Conservation (phyloP, 192 early-diverging fungal genomes). For the Coemansia sp. region DNA sequence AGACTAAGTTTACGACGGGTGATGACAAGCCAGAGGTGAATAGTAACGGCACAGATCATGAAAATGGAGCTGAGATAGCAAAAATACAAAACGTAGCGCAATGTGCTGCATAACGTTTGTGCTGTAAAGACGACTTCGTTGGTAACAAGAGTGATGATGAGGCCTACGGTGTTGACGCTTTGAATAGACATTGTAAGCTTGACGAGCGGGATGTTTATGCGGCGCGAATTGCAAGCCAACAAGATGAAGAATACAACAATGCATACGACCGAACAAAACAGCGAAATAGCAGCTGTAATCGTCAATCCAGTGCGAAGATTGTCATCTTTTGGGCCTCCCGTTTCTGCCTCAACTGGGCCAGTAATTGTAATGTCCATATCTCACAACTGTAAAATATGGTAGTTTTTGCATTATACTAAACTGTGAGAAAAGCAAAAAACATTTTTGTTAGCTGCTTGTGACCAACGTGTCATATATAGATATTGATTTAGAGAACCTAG, state of each 20-base stretch:
- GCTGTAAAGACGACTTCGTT: slow-evolving; percentile 29
- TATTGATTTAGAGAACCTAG: background rate
- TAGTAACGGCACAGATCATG: slow-evolving; percentile 45
- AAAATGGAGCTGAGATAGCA: slow-evolving; percentile 57
- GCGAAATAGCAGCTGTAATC: slow-evolving; percentile 20
- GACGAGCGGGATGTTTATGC: slow-evolving; percentile 50
- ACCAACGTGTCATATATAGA: background rate
- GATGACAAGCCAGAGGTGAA: slow-evolving; percentile 55
- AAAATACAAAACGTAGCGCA: slow-evolving; percentile 47
- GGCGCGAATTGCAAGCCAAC: slow-evolving; percentile 33
- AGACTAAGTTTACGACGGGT: slow-evolving; percentile 37
- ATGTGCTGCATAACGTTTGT: slow-evolving; percentile 31
- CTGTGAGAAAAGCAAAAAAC: background rate
- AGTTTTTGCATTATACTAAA: background rate
- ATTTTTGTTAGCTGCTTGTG: background rate
- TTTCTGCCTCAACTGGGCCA: too few relatives aligned
- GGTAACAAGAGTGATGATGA: slow-evolving; percentile 33
- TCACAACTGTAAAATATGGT: background rate
- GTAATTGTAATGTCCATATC: background rate
- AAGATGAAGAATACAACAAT: slow-evolving; percentile 40
- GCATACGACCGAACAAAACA: slow-evolving; percentile 37
- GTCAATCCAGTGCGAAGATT: slow-evolving; percentile 17
- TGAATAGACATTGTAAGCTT: slow-evolving; percentile 50
- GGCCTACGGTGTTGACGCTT: slow-evolving; percentile 42
- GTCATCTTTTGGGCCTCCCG: background rate